phyloP scores from a whole-genome alignment of 305 asterid species.

The Fraxinus sp. region DNA sequence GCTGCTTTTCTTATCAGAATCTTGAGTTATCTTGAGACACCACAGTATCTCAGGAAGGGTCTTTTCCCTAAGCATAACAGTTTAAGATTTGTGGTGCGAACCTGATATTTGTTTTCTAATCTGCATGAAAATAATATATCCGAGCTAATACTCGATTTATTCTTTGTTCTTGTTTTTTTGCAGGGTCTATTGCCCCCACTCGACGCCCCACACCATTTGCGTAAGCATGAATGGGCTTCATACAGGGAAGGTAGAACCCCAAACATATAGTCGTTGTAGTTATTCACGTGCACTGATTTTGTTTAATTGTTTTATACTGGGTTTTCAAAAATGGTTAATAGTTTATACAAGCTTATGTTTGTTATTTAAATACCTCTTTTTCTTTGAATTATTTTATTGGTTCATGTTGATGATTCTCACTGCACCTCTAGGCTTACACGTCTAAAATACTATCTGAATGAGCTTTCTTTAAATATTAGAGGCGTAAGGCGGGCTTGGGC shows the following conservation, averaged over 20 bases:
- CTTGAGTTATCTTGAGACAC: constrained; percentile 92
- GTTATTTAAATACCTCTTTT: neutral
- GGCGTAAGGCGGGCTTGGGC: neutral
- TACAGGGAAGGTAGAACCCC: constrained; percentile 84
- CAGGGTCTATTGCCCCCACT: constrained; percentile 96
- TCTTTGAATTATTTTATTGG: neutral
- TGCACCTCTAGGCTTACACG: neutral
- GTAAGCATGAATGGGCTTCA: constrained; percentile 94
- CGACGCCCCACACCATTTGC: constrained; percentile 95
- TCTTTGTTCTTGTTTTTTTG: constrained; percentile 16
- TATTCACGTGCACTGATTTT: constrained; percentile 4
- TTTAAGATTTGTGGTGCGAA: constrained; percentile 84
- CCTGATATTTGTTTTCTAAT: constrained; percentile 14
- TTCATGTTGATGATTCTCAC: neutral
- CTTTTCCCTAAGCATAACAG: constrained; percentile 83
- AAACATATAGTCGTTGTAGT: neutral
- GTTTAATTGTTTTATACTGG: neutral
- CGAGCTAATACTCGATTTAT: constrained; percentile 8
- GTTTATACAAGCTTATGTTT: neutral
- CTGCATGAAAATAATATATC: constrained; percentile 8
- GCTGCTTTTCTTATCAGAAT: constrained; percentile 79
- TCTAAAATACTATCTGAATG: neutral
- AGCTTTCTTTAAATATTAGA: neutral
- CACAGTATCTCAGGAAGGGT: constrained; percentile 93
- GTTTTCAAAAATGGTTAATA: neutral